Evolutionary conservation across 805 yeast genomes (phyloP), one percentile per base, ranked within the genome.

Genomic region (Metschnikowia similis): DNA sequence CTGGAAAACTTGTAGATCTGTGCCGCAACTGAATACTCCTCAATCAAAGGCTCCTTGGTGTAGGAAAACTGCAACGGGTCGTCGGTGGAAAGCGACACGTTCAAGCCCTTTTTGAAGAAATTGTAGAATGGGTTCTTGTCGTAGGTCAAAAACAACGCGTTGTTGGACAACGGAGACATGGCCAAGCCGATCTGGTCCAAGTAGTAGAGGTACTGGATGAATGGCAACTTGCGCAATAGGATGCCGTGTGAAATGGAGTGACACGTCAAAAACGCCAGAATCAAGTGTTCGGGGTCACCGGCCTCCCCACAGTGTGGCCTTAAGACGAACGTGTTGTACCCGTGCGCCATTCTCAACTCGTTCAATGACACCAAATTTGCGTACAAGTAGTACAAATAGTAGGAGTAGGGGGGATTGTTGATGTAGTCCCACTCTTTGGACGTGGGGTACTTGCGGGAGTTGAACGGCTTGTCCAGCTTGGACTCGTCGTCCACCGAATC

Each of bases 231-330:
- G 69, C 99, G 83, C 63, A 94, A 75, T 53, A 92, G 68, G 48
- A 94, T 95, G 50, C 99, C 99, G 66, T 94, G 99, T 10, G 96
- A 88, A 52, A 94, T 94, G 46, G 96, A 89, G 62, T 92, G 95
- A 1, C 97, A 84, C 1, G 94, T 82, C 61, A 94, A 70, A 61
- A 87, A 94, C 1, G 99, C 91, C 45, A 91, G 80, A 41, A 91
- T 88, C 63, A 95, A 76, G 72, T 94, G 99, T 63, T 94, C 98
- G 1, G 98, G 97, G 64, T 94, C 99, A 52, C 99, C 99, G n/a
- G 99, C 99, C 69, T 94, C 99, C 55, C 99, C 99, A 59, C 96
- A 89, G 67, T 94, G 99, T 3, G 99, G 99, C 61, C 99, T 81
- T 60, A 94, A 73, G n/a, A 89, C 95, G 69, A 94, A 85, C 0